These are phyloP conservation scores for Penicillium sp. DNA, from an alignment of 2,329 filamentous ascomycete species.

Conservation along the genomic window DNA sequence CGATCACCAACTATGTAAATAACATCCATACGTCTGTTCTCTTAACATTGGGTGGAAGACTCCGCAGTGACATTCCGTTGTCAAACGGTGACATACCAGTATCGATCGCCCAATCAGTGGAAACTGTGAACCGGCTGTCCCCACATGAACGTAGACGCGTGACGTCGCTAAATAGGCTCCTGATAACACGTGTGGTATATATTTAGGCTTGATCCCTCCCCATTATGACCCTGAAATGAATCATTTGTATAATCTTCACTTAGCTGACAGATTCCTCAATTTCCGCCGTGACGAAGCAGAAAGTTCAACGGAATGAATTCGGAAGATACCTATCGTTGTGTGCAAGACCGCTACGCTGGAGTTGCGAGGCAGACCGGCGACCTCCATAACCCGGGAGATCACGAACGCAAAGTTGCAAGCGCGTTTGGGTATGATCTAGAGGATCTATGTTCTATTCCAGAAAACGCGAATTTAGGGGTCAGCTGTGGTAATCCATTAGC, in stretches of 20 bases:
- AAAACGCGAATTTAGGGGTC: conserved; percentile 53
- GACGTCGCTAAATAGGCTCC: neutral
- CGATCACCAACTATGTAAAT: too few relatives aligned
- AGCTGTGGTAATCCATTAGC: conserved; percentile 57
- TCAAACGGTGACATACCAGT: too few relatives aligned
- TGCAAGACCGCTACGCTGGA: conserved; percentile 7
- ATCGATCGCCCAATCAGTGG: too few relatives aligned
- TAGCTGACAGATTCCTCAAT: neutral
- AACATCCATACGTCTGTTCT: too few relatives aligned
- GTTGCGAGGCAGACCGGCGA: neutral
- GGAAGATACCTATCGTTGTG: conserved; percentile 9
- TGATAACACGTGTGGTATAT: neutral
- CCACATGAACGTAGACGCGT: too few relatives aligned
- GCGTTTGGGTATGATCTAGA: conserved; percentile 55
- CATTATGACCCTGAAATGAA: neutral
- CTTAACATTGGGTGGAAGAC: too few relatives aligned
- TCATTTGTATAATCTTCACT: neutral
- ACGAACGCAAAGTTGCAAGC: conserved; percentile 38
- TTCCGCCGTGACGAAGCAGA: neutral
- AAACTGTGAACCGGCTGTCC: too few relatives aligned
- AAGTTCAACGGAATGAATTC: neutral
- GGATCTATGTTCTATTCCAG: conserved; percentile 48
- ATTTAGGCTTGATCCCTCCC: conserved; percentile 1
- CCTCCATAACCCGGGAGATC: neutral
- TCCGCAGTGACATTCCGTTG: too few relatives aligned